These are phyloP conservation scores for Petunia axillaris DNA, from an alignment of 257 asterid genomes.

Conservation along the genomic window DNA sequence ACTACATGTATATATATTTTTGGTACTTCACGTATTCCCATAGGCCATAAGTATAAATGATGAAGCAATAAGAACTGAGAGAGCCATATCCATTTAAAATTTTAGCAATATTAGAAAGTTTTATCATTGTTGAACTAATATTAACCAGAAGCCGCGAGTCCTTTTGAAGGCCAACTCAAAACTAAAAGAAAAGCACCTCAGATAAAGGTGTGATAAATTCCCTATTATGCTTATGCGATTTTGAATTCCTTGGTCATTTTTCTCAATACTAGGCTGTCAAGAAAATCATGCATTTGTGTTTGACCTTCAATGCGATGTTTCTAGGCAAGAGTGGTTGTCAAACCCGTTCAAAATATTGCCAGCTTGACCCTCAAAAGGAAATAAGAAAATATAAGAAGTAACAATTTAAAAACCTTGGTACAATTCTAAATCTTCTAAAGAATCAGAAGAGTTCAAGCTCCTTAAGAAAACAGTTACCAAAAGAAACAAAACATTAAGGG, in stretches of 20 bases:
- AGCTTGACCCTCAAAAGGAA: background rate
- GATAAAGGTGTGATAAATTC: background rate
- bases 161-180: too few species aligned
- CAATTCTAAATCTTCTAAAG: constrained; percentile 7
- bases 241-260: background rate
- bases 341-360: constrained; percentile 11
- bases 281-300: background rate
- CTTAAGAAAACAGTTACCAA: background rate
- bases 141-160: background rate
- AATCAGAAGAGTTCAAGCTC: background rate
- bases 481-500: background rate
- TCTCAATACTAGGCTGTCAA: background rate
- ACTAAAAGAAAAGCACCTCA: too few species aligned
- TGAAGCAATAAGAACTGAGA: background rate
- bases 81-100: background rate
- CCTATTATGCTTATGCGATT: background rate
- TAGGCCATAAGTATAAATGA: too few species aligned
- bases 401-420: background rate
- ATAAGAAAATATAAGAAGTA: background rate
- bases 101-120: background rate
- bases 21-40: too few species aligned
- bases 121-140: background rate
- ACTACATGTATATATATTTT: too few species aligned
- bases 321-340: background rate
- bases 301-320: background rate